These are phyloP conservation scores for Pleurotus pulmonarius DNA, from an alignment of 768 basidiomycete species.

Conservation along the genomic window DNA sequence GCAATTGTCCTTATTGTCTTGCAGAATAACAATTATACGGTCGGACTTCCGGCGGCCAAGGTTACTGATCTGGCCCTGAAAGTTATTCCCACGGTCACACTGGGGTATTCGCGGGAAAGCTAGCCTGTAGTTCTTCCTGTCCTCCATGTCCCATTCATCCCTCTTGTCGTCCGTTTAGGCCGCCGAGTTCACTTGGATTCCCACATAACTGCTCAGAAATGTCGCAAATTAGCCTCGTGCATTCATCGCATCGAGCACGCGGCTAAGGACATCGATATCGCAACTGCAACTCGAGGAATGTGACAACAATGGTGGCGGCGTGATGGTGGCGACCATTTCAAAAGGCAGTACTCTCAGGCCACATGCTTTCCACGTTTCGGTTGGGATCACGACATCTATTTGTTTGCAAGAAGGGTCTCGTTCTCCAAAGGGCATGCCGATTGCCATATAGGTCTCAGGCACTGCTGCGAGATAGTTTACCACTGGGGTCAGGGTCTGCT, in stretches of 20 bases:
- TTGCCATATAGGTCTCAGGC: too few relatives aligned
- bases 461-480: too few relatives aligned
- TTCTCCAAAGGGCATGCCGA: too few relatives aligned
- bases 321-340: not conserved
- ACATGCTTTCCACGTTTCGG: too few relatives aligned
- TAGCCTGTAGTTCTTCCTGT: not conserved
- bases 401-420: too few relatives aligned
- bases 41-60: not conserved
- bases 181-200: not conserved
- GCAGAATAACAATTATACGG: constrained; percentile 3
- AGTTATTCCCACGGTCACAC: not conserved
- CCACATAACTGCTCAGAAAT: not conserved
- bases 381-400: too few relatives aligned
- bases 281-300: not conserved
- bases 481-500: too few relatives aligned
- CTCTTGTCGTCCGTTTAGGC: not conserved
- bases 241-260: not conserved
- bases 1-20: constrained; percentile 9
- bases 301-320: not conserved
- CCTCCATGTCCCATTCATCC: not conserved
- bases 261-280: not conserved
- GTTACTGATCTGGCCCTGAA: not conserved
- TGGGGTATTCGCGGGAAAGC: not conserved
- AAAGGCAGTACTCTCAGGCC: not conserved
- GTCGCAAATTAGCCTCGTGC: not conserved